Evolutionary conservation across 2,329 filamentous ascomycete genomes (phyloP).

Genomic region (Paraphoma sp.): DNA sequence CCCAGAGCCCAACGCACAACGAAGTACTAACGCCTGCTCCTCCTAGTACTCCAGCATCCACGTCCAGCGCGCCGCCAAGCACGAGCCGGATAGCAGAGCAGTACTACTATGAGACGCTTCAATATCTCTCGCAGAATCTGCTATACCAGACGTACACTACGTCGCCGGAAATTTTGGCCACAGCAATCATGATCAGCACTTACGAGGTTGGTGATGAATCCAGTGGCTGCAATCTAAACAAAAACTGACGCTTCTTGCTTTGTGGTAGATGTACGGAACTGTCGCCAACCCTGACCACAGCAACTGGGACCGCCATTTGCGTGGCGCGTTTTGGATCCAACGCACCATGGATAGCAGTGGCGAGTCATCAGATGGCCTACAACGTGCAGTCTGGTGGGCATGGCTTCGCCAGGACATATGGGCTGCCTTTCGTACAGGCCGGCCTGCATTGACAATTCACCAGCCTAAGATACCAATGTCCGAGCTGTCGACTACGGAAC

Average conservation of each 20-base stretch:
- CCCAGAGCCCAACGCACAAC: slow-evolving; percentile 13
- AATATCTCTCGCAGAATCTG: slow-evolving; percentile 66
- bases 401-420: slow-evolving; percentile 71
- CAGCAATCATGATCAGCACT: slow-evolving; percentile 65
- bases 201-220: slow-evolving; percentile 54
- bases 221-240: not conserved
- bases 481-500: slow-evolving; percentile 58
- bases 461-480: slow-evolving; percentile 57
- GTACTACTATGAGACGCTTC: slow-evolving; percentile 69
- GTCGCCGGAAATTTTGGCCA: slow-evolving; percentile 64
- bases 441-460: slow-evolving; percentile 65
- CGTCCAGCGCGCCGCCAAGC: slow-evolving; percentile 22
- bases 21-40: slow-evolving; percentile 36
- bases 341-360: slow-evolving; percentile 66
- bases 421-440: slow-evolving; percentile 66
- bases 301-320: slow-evolving; percentile 68
- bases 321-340: slow-evolving; percentile 71
- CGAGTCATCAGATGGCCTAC: slow-evolving; percentile 60
- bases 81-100: slow-evolving; percentile 47
- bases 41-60: slow-evolving; percentile 20
- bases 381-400: slow-evolving; percentile 69
- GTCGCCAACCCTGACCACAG: slow-evolving; percentile 49
- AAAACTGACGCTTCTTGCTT: not conserved
- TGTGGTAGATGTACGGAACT: slow-evolving; percentile 61
- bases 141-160: slow-evolving; percentile 64